These are phyloP conservation scores for Ilyonectria destructans DNA, from an alignment of 2,329 filamentous ascomycete genomes.

Conservation along the genomic window DNA sequence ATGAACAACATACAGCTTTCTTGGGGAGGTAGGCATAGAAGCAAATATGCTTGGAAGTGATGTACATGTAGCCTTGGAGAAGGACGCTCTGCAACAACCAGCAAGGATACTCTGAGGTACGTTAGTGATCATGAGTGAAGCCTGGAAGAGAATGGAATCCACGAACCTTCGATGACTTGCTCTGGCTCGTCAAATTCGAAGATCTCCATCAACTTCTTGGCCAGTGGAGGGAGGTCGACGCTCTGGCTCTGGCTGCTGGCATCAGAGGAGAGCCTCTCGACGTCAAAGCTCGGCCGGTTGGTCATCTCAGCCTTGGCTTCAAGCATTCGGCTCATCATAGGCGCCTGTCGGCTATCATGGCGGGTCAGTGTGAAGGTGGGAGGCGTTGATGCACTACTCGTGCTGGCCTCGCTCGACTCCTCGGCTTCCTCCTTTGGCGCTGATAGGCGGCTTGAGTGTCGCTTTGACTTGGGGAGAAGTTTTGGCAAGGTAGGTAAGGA, in stretches of 20 bases:
- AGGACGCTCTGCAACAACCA: conserved; percentile 94
- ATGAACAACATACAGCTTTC: conserved; percentile 77
- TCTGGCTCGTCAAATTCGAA: conserved; percentile 88
- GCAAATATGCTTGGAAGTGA: conserved; percentile 93
- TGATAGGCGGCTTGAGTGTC: conserved; percentile 59
- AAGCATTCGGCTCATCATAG: conserved; percentile 84
- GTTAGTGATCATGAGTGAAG: background rate
- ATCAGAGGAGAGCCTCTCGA: conserved; percentile 64
- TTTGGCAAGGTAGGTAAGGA: conserved; percentile 75
- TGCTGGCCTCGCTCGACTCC: conserved; percentile 48
- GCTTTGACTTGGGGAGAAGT: conserved; percentile 61
- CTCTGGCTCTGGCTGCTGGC: conserved; percentile 52
- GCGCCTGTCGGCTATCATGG: conserved; percentile 68
- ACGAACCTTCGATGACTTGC: conserved; percentile 83
- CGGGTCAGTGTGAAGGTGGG: conserved; percentile 42
- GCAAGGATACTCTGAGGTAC: conserved; percentile 87
- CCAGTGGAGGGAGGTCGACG: conserved; percentile 72
- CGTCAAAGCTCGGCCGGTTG: conserved; percentile 71
- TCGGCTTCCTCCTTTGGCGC: conserved; percentile 56
- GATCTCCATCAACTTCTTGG: conserved; percentile 84
- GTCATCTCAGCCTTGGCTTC: conserved; percentile 79
- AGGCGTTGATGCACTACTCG: conserved; percentile 46
- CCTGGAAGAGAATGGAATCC: background rate
- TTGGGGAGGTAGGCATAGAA: conserved; percentile 98
- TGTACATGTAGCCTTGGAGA: conserved; percentile 95